Percentiles rank a stretch among this genome's conserved stretches.
phyloP scores from a whole-genome alignment of 2,329 filamentous ascomycete species.

The Pseudogymnoascus sp. region DNA sequence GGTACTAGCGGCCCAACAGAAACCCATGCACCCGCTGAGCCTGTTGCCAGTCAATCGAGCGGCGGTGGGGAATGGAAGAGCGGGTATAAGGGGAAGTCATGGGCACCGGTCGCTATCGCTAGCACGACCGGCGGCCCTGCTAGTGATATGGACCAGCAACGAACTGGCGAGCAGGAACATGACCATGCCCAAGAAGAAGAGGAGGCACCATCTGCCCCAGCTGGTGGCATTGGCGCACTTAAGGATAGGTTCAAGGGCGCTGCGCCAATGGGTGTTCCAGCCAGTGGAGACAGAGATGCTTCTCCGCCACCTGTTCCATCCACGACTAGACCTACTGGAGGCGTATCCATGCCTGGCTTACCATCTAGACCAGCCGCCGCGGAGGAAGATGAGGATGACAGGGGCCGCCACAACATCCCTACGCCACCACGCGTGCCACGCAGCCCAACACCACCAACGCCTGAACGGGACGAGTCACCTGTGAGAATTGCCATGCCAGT shows the following conservation, averaged over 20 bases:
- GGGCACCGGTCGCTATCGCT: slow-evolving; percentile 73
- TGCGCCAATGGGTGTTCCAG: slow-evolving; percentile 56
- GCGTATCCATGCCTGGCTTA: slow-evolving; percentile 71
- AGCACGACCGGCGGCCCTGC: slow-evolving; percentile 47
- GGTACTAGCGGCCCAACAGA: slow-evolving; percentile 46
- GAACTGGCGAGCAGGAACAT: slow-evolving; percentile 50
- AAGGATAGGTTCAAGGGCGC: slow-evolving; percentile 75
- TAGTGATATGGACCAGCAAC: slow-evolving; percentile 45
- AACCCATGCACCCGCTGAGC: slow-evolving; percentile 39
- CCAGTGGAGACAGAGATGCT: slow-evolving; percentile 28
- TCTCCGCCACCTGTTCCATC: slow-evolving; percentile 30
- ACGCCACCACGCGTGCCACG: slow-evolving; percentile 33
- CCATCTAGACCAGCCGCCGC: slow-evolving; percentile 50
- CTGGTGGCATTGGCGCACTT: slow-evolving; percentile 63
- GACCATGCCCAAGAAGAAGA: slow-evolving; percentile 40
- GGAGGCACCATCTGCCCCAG: slow-evolving; percentile 44
- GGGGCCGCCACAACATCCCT: slow-evolving; percentile 32
- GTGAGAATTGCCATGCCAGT: slow-evolving; percentile 83
- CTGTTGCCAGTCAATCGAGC: slow-evolving; percentile 60
- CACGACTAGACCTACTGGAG: slow-evolving; percentile 57
- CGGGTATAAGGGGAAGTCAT: slow-evolving; percentile 81
- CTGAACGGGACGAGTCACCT: slow-evolving; percentile 58
- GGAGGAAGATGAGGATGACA: slow-evolving; percentile 43
- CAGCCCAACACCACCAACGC: slow-evolving; percentile 34
- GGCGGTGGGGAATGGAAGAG: slow-evolving; percentile 78